Evolutionary conservation across 805 yeast species (phyloP), one percentile per base, ranked within the genome.

Genomic region (Cyberlindnera samutprakarnensis): DNA sequence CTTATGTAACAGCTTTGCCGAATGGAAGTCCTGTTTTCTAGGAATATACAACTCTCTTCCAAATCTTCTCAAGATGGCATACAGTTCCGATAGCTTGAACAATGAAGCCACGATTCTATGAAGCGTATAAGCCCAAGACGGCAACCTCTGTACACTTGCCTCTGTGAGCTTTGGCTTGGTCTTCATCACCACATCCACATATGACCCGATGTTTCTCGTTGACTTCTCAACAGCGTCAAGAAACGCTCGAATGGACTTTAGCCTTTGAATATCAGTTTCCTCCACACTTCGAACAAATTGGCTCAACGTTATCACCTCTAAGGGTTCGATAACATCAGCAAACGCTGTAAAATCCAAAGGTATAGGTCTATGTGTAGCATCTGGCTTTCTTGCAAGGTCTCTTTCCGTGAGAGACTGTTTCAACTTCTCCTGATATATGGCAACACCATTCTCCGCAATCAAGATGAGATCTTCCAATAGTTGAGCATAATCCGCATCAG

Each of bases 21-120:
- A 66, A 23, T 55, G 54, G n/a, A 69, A 50, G 33, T 59, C 65
- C 8, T 54, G 51, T 19, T 49, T 39, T 33, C 59, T 58, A 4
- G 68, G 59, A 4, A 62, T 37, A 39, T 58, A 67, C 12, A 61
- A 43, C 23, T 59, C 64, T 35, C 70, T 52, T 2, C 70, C 72
- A 31, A 64, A 50, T 27, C 55, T 56, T 24, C 72, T 52, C 12
- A 62, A 40, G 1, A 62, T 50, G 13, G 61, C 47, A 39, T 66
- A 67, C 16, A 66, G 37, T 30, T 69, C 75, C 32, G 66, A 62
- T 20, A 68, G 44, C 26, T 70, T 51, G 7, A 47, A 33, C 21
- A 41, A 39, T 10, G 36, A 44, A 12, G 70, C 59, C 35, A 71
- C 61, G 4, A 71, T 53, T 36, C 68, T 56, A 42, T 75, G 80